These are phyloP conservation scores for Rhodotorula paludigena DNA, from an alignment of 768 basidiomycete species.

Conservation along the genomic window DNA sequence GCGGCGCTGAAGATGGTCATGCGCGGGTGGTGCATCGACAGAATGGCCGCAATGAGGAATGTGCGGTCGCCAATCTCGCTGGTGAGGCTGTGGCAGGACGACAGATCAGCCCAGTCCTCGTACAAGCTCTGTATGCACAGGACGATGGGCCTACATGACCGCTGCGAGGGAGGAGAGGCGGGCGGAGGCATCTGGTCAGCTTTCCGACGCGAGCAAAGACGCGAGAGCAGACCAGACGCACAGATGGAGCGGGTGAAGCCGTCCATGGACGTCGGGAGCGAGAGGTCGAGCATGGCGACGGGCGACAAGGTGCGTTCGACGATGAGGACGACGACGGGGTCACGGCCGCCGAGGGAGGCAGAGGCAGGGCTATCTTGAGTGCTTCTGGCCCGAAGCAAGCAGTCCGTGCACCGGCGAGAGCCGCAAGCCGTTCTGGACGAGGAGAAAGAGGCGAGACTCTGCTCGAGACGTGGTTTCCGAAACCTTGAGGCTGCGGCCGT, in stretches of 20 bases:
- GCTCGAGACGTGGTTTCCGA: too few species aligned
- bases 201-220: too few species aligned
- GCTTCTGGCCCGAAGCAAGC: too few species aligned
- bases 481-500: too few species aligned
- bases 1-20: slow-evolving; percentile 80
- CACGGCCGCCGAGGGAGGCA: too few species aligned
- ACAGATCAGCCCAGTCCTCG: neutral
- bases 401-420: too few species aligned
- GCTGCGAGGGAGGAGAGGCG: neutral
- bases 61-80: slow-evolving; percentile 97
- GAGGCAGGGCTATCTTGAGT: too few species aligned
- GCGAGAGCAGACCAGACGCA: neutral
- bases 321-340: neutral
- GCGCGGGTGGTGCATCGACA: slow-evolving; percentile 76
- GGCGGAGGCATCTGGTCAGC: neutral
- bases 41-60: slow-evolving; percentile 74
- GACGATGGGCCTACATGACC: slow-evolving; percentile 1
- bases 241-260: slow-evolving; percentile 30
- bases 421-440: too few species aligned
- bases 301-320: neutral
- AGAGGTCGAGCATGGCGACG: slow-evolving; percentile 23
- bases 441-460: too few species aligned
- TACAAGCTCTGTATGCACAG: too few species aligned
- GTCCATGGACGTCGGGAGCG: slow-evolving; percentile 21
- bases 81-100: slow-evolving; percentile 26